Conservation (phyloP, 257 asterid genomes). For the Jasminum sambac region DNA sequence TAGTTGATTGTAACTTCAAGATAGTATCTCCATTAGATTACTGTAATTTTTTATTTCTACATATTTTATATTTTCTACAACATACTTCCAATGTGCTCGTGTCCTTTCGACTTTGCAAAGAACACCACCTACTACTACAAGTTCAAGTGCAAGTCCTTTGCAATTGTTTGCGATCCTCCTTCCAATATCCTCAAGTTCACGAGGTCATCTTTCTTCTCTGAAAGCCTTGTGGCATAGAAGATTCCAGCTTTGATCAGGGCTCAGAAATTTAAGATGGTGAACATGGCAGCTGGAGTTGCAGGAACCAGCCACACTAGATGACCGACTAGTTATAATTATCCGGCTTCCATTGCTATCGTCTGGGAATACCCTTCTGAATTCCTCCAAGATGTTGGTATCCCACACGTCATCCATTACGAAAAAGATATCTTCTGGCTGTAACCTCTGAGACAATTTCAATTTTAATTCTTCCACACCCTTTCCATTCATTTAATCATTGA, state of each 20-base stretch:
- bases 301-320: not conserved
- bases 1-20: constrained; percentile 17
- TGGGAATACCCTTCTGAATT: constrained; percentile 22
- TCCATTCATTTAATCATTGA: too few relatives aligned
- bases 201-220: constrained; percentile 14
- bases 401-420: constrained; percentile 27
- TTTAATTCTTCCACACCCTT: not conserved
- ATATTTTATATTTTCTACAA: not conserved
- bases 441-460: not conserved
- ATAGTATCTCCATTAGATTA: not conserved
- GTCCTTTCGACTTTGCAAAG: not conserved
- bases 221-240: constrained; percentile 19
- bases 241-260: constrained; percentile 23
- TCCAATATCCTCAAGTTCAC: constrained; percentile 22
- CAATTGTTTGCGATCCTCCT: constrained; percentile 20
- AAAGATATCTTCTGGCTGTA: not conserved
- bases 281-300: constrained; percentile 17
- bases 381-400: constrained; percentile 11
- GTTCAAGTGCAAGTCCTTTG: constrained; percentile 19
- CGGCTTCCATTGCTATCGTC: constrained; percentile 26
- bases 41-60: not conserved
- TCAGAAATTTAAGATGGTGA: constrained; percentile 17
- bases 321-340: constrained; percentile 26
- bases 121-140: constrained; percentile 5
- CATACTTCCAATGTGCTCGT: not conserved